Percentiles rank a stretch among this genome's conserved stretches.
These are phyloP conservation scores for Exophiala sp. DNA, from an alignment of 2,329 filamentous ascomycete genomes.

Conservation along the genomic window DNA sequence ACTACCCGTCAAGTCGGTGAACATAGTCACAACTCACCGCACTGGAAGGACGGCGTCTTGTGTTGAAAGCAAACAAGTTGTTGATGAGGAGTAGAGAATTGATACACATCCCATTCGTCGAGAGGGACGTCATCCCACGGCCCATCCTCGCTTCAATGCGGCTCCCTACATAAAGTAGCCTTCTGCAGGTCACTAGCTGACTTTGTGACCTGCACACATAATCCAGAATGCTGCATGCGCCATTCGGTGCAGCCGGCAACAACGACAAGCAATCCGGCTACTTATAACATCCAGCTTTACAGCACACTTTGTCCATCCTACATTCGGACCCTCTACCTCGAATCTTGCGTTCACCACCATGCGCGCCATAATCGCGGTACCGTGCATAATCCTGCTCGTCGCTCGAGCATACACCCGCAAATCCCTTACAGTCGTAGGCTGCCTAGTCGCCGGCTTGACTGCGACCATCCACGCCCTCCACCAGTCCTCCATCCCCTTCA, in stretches of 20 bases:
- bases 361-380: slow-evolving; percentile 43
- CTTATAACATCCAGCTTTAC: too few relatives aligned
- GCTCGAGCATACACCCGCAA: slow-evolving; percentile 68
- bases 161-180: neutral
- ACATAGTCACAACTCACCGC: neutral
- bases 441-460: slow-evolving; percentile 68
- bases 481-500: slow-evolving; percentile 90
- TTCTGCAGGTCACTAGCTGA: neutral
- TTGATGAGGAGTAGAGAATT: neutral
- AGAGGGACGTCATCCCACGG: neutral
- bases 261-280: too few relatives aligned
- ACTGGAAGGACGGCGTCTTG: neutral
- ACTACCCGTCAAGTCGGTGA: neutral
- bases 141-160: neutral
- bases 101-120: neutral
- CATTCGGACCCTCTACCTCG: too few relatives aligned
- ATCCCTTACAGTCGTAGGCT: slow-evolving; percentile 73
- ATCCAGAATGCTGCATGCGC: neutral
- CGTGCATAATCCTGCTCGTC: slow-evolving; percentile 56
- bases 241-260: too few relatives aligned
- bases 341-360: slow-evolving; percentile 28
- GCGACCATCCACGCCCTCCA: slow-evolving; percentile 82
- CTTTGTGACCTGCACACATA: neutral
- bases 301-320: too few relatives aligned
- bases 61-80: neutral